Percentiles rank a stretch among this genome's conserved stretches.
These are phyloP conservation scores for Tremella mesenterica DNA, from an alignment of 768 basidiomycete genomes.

Conservation along the genomic window DNA sequence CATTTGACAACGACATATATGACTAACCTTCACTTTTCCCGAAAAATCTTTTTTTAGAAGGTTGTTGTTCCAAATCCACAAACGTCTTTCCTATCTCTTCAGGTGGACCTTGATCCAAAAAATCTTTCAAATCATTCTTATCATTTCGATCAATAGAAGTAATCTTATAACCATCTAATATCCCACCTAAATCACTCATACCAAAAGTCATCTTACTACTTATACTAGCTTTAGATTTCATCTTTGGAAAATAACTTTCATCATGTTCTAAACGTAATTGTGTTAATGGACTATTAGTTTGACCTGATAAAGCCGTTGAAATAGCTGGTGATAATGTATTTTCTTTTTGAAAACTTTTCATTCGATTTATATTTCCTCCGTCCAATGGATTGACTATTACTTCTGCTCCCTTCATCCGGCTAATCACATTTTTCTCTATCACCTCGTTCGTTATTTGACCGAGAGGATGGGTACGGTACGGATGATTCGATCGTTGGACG, in stretches of 20 bases:
- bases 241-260: background rate
- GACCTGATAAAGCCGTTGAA: background rate
- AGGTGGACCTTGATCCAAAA: too few species aligned
- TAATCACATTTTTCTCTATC: too few species aligned
- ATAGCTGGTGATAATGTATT: background rate
- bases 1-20: background rate
- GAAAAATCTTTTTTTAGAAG: background rate
- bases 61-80: background rate
- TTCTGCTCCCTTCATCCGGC: too few species aligned
- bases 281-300: too few species aligned
- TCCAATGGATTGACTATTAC: background rate
- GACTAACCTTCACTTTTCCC: background rate
- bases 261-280: too few species aligned
- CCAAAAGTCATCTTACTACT: background rate
- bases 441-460: background rate
- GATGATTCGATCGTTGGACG: too few species aligned
- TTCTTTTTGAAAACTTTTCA: too few species aligned
- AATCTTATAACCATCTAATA: background rate
- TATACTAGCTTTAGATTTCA: background rate
- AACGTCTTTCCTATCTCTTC: background rate
- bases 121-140: too few species aligned
- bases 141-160: background rate
- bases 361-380: background rate
- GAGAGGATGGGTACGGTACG: background rate
- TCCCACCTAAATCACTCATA: background rate